These are phyloP conservation scores for Aspergillus bombycis DNA, from an alignment of 2,329 filamentous ascomycete genomes.

Conservation along the genomic window DNA sequence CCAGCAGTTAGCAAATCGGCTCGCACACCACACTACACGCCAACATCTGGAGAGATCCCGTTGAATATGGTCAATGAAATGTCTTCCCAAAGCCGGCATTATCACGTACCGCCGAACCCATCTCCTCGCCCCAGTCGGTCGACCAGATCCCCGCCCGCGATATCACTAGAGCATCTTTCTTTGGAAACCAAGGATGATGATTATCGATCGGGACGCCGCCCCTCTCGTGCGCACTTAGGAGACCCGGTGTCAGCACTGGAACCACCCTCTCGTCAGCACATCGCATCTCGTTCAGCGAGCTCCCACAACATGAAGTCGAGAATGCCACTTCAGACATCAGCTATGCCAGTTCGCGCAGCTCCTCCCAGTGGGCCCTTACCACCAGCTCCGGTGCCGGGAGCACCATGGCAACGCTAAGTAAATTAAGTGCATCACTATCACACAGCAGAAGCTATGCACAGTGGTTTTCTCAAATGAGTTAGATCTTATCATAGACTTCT, in stretches of 20 bases:
- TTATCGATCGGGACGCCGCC: slow-evolving; percentile 30
- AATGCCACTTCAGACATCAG: slow-evolving; percentile 54
- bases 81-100: slow-evolving; percentile 27
- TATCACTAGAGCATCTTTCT: slow-evolving; percentile 49
- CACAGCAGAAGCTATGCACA: neutral
- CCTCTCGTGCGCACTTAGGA: slow-evolving; percentile 31
- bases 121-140: slow-evolving; percentile 26
- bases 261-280: slow-evolving; percentile 39
- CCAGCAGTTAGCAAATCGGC: slow-evolving; percentile 27
- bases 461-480: neutral
- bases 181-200: slow-evolving; percentile 44
- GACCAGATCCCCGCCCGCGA: slow-evolving; percentile 38
- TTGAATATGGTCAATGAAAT: slow-evolving; percentile 51
- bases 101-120: slow-evolving; percentile 26
- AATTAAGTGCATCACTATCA: neutral
- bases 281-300: slow-evolving; percentile 45
- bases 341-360: slow-evolving; percentile 66
- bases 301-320: slow-evolving; percentile 39
- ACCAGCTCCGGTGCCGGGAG: slow-evolving; percentile 52
- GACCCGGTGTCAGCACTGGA: slow-evolving; percentile 45
- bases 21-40: slow-evolving; percentile 48
- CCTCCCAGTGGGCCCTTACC: slow-evolving; percentile 63
- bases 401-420: slow-evolving; percentile 28
- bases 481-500: neutral
- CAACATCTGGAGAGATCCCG: slow-evolving; percentile 73